Conservation (phyloP, 805 yeast species). For the Phaffomyces antillensis region DNA sequence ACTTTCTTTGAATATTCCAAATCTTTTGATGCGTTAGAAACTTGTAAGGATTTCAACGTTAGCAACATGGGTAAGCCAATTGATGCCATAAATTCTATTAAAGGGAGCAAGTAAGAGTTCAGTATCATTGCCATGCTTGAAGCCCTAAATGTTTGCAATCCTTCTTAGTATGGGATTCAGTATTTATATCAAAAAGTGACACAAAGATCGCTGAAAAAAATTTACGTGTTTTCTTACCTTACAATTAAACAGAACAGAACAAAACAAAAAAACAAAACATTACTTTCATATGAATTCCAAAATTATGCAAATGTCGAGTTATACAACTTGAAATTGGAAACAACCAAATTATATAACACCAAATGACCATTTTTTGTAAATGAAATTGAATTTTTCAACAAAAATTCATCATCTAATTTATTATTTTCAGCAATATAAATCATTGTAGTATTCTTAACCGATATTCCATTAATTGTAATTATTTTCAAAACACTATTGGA, state of each 20-base stretch:
- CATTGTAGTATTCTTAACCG: conserved; percentile 4
- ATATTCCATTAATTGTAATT: conserved; percentile 17
- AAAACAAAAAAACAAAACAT: too few species aligned
- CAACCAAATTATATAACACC: conserved; percentile 1
- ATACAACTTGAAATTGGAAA: conserved; percentile 3
- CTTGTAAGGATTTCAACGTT: conserved; percentile 16
- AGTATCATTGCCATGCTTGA: conserved; percentile 6
- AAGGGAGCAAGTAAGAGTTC: conserved; percentile 11
- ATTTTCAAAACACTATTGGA: conserved; percentile 15
- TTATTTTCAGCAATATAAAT: conserved; percentile 8
- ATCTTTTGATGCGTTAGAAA: neutral
- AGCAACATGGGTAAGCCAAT: conserved; percentile 14
- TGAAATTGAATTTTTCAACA: neutral
- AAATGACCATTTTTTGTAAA: conserved; percentile 4
- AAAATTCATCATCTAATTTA: neutral
- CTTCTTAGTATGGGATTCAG: too few species aligned
- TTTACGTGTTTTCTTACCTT: too few species aligned
- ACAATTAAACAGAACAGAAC: too few species aligned
- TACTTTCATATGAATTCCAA: neutral
- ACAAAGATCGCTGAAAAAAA: too few species aligned
- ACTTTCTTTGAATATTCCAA: conserved; percentile 1
- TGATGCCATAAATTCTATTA: conserved; percentile 9
- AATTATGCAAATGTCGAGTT: neutral
- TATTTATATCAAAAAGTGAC: too few species aligned
- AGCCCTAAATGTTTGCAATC: too few species aligned